These are phyloP conservation scores for Parietichytrium sp. DNA, from an alignment of 108 stramenopile species.

Conservation along the genomic window DNA sequence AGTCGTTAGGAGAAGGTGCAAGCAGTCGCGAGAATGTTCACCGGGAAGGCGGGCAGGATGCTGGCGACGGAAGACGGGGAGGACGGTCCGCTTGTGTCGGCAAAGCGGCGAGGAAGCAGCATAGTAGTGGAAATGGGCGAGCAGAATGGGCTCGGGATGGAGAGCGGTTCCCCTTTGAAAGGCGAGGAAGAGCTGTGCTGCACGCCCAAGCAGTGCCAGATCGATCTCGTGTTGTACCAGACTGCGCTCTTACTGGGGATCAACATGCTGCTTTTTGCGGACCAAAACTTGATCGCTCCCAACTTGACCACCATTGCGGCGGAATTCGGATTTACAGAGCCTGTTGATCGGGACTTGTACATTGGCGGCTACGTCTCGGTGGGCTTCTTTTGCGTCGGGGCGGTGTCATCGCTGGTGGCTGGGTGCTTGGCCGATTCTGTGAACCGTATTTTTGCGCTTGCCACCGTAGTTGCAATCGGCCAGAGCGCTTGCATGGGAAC, in stretches of 20 bases:
- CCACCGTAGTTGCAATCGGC: neutral
- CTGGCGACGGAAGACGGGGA: too few species aligned
- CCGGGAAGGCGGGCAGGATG: too few species aligned
- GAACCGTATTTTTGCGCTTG: neutral
- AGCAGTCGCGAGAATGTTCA: too few species aligned
- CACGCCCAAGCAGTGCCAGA: too few species aligned
- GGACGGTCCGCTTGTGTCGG: too few species aligned
- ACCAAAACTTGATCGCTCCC: conserved; percentile 25
- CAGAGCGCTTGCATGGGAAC: neutral
- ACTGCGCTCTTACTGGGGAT: neutral
- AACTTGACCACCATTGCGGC: neutral
- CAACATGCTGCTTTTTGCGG: conserved; percentile 31
- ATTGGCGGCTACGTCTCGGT: conserved; percentile 3
- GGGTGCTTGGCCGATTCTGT: conserved; percentile 1
- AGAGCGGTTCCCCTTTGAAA: too few species aligned
- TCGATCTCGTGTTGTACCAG: too few species aligned
- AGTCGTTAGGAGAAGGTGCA: too few species aligned
- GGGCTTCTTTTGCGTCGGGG: conserved; percentile 11
- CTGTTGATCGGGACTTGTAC: neutral
- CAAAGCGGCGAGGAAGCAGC: too few species aligned
- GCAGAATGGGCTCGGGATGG: too few species aligned
- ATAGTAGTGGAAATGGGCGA: too few species aligned
- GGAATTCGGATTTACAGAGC: conserved; percentile 6
- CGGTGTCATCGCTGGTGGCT: neutral
- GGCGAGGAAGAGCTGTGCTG: too few species aligned